A percentile compares a stretch with the other conserved stretches of the same genome.
Evolutionary conservation across 2,329 filamentous ascomycete genomes (phyloP).

Genomic region (Magnaporthiopsis incrustans): DNA sequence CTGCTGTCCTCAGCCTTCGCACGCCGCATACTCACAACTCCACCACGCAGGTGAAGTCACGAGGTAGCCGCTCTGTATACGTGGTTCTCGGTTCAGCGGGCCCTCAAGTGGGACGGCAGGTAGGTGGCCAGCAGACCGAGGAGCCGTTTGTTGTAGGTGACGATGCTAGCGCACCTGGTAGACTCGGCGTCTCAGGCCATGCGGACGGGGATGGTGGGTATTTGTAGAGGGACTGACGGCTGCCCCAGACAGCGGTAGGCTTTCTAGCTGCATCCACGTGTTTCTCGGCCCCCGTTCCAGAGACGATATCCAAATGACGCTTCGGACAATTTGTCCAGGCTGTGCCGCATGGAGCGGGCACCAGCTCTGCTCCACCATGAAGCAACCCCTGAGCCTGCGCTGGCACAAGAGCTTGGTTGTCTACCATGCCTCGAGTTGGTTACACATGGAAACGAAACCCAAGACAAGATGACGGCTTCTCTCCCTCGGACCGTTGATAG

Average conservation of each 20-base stretch:
- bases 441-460: background rate
- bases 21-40: background rate
- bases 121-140: background rate
- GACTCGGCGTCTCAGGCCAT: too few species aligned
- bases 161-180: background rate
- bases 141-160: background rate
- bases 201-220: background rate
- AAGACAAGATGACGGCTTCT: background rate
- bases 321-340: background rate
- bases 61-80: background rate
- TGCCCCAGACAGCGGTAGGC: background rate
- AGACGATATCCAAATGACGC: background rate
- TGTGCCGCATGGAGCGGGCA: too few species aligned
- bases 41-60: background rate
- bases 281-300: background rate
- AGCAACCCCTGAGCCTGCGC: background rate
- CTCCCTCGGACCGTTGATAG: background rate
- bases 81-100: background rate
- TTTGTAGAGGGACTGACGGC: background rate
- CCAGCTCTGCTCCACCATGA: background rate
- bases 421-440: background rate
- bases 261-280: background rate
- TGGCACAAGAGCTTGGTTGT: background rate
- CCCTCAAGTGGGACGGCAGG: background rate
- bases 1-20: background rate